Base-by-base conservation (phyloP, 2,329 filamentous ascomycete species). In the Penicillium sp. region DNA sequence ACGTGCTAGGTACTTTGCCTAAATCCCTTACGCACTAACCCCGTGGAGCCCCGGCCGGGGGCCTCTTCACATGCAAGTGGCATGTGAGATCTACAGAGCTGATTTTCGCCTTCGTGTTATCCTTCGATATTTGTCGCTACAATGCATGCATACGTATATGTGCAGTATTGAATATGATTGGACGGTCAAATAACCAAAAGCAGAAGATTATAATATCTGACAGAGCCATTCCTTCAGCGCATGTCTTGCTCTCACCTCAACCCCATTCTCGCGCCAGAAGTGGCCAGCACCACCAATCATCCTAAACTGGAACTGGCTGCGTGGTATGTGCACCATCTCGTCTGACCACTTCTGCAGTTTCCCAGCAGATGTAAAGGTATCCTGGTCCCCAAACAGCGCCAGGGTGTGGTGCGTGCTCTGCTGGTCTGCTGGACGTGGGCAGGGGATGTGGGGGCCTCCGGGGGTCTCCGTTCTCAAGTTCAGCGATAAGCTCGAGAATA, bases 341-440 rank as follows among this genome's bases (percentile, higher is more conserved):
- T 76, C 74, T 10, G 78, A 78, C 92, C 92, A 96, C 1, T 78
- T 74, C 11, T 82, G 80, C 62, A 92, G 77, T 70, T 84, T 89
- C 55, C 79, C 81, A 4, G 77, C 78, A 1, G 86, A 82, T 1
- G 89, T 86, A 61, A 97, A 95, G 0, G 81, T 75, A 70, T 97
- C 92, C 4, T 82, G 78, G 48, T 87, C 84, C 1, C 92, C 93
- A 67, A 87, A 96, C 0, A 96, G 73, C 0, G 84, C 86, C 33
- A 96, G 70, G 0, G 88, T 88, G 0, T 80, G 79, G 64, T 86
- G 80, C 2, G 61, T 59, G 35, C 74, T 70, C 1, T 83, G 73
- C 46, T 89, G 75, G 65, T 88, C 85, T 49, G 75, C 73, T 53
- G 86, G 82, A 1, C 78, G 37, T 5, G 51, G 77, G 26, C 61